Base-by-base conservation (phyloP, 2,329 filamentous ascomycete species). In the Botrytis hyacinthi region DNA sequence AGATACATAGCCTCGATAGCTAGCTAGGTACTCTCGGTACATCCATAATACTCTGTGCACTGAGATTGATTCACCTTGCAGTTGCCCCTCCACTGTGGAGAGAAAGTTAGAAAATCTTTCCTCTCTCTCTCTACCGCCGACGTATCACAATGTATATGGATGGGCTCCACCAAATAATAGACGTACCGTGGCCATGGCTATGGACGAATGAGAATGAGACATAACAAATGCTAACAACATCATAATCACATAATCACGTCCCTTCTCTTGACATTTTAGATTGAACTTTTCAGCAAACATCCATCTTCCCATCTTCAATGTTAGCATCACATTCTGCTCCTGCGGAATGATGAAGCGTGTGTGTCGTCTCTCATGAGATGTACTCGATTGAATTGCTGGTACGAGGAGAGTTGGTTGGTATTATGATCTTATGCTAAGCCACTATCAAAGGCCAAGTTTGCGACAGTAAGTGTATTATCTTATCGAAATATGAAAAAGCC, bases 391-490 rank as follows among this genome's bases (percentile, higher is more conserved):
- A 16, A 44, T 63, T 9, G 35, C 40, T 40, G 66, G 4, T 54
- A 3, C 9, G 37, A 57, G 37, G 35, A 22, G 4, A 22, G 22
- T n/a, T 12, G 18, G 20, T 40, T 26, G n/a, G 37, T 16, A 29
- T 29, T 26, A n/a, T 12, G 29, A 48, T n/a, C 51, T 48, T 22
- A 32, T 66, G 63, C 63, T 67, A 51, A 67, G 63, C 63, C 63
- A 51, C 44, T 12, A 22, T 32, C 61, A 9, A 44, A 44, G 29
- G 57, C 40, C 51, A 69, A 73, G 32, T 70, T 70, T 73, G 71
- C 71, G 66, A 73, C 65, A 54, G 51, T 54, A 62, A 60, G 48
- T 46, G 71, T 61, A 44, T 60, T 46, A 71, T 54, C 48, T 54
- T 54, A 54, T n/a, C 48, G 0, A 54, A 54, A 54, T 54, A n/a